Conservation (phyloP, 1,139 yeast genomes). For the Debaryomyces subglobosus region DNA sequence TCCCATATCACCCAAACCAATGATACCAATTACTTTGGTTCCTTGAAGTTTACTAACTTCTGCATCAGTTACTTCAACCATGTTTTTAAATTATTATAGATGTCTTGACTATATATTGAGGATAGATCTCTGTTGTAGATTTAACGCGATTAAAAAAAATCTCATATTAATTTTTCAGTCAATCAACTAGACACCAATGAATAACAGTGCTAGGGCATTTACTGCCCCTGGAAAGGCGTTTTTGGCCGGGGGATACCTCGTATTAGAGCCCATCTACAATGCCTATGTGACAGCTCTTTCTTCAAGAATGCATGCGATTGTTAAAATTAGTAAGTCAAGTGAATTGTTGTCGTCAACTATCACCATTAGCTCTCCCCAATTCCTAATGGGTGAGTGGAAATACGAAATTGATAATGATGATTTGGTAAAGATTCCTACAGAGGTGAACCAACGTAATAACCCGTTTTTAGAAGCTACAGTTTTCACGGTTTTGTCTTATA, state of each 20-base stretch:
- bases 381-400: slow-evolving; percentile 68
- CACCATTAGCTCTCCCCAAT: slow-evolving; percentile 76
- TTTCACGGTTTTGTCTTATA: slow-evolving; percentile 56
- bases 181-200: neutral
- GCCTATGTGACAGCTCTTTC: slow-evolving; percentile 89
- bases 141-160: neutral
- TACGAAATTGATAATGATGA: slow-evolving; percentile 37
- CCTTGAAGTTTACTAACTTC: slow-evolving; percentile 17
- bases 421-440: slow-evolving; percentile 19
- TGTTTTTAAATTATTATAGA: neutral
- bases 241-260: slow-evolving; percentile 92
- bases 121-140: neutral
- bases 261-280: slow-evolving; percentile 71
- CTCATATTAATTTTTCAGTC: neutral
- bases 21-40: slow-evolving; percentile 74
- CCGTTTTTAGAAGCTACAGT: slow-evolving; percentile 79
- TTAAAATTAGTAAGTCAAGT: slow-evolving; percentile 22
- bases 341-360: slow-evolving; percentile 27
- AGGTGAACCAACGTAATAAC: slow-evolving; percentile 42
- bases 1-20: slow-evolving; percentile 98
- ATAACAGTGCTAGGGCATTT: slow-evolving; percentile 37
- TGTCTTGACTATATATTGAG: neutral
- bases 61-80: slow-evolving; percentile 14
- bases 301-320: slow-evolving; percentile 84
- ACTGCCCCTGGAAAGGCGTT: slow-evolving; percentile 97